A percentile compares a stretch with the other conserved stretches of the same genome.
Conservation (phyloP, 176 grass and related monocot genomes). For the Rhipidocladum racemiflorum region DNA sequence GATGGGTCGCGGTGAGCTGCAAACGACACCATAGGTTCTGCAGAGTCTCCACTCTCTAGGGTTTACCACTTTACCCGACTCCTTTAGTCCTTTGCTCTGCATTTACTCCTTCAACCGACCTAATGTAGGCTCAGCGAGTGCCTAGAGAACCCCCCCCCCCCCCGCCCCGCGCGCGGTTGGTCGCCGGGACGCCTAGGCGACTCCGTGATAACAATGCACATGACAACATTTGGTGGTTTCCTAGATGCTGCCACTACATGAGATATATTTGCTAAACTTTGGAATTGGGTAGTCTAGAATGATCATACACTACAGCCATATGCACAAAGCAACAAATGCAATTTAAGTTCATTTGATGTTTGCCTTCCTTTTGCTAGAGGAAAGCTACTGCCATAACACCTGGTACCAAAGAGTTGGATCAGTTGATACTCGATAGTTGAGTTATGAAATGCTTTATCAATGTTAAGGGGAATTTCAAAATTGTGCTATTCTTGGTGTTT, state of each 20-base stretch:
- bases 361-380: not conserved
- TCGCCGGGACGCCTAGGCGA: too few relatives aligned
- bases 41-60: too few relatives aligned
- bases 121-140: too few relatives aligned
- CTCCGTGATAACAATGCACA: too few relatives aligned
- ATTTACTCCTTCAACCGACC: too few relatives aligned
- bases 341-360: not conserved
- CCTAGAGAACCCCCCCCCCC: too few relatives aligned
- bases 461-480: slow-evolving; percentile 18
- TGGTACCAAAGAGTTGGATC: slow-evolving; percentile 5
- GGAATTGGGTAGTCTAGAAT: not conserved
- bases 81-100: too few relatives aligned
- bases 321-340: not conserved
- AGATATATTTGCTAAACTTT: slow-evolving; percentile 2
- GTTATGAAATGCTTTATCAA: not conserved
- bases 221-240: not conserved
- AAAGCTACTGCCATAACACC: not conserved
- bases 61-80: too few relatives aligned
- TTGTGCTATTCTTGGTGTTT: slow-evolving; percentile 29
- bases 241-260: not conserved
- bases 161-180: too few relatives aligned
- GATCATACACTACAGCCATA: not conserved
- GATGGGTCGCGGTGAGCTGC: too few relatives aligned
- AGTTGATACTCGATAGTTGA: slow-evolving; percentile 4
- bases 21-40: too few relatives aligned